Base-by-base conservation (phyloP, 805 yeast genomes). In the Lipomyces sp. region DNA sequence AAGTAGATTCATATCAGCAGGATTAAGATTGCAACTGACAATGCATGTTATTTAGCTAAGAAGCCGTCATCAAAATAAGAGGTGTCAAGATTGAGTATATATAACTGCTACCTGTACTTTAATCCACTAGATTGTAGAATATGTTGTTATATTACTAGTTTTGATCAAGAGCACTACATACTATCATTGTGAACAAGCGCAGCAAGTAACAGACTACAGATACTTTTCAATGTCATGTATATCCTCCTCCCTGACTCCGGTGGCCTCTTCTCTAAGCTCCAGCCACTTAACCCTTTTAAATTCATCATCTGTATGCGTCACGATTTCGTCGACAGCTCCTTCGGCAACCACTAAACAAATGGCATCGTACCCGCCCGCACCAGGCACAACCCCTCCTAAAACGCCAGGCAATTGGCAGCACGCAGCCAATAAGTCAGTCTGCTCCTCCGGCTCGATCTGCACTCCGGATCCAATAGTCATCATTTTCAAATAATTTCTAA, bases 331-430 rank as follows among this genome's bases (percentile, higher is more conserved):
- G 29, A 64, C 69, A 7, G 65, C 53, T 5, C 53, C 61, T 29
- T 70, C 70, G 1, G 84, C 81, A 2, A 89, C 88, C 34, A 95
- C 77, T 34, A 94, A 73, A 64, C 96, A 85, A 24, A 95, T 85
- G 0, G 99, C 99, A 80, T 95, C 99, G 75, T 87, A 90, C 0
- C 99, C 99, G 34, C 99, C 99, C 0, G 99, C 99, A 1, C 99
- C 99, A 0, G 99, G 99, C 2, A 95, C 97, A 42, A 95, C 93
- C n/a, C 97, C 98, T 0, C 97, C 96, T 24, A 94, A 72, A 37
- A 92, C 95, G 15, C 99, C 99, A 0, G 80, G 80, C 29, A 90
- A 74, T 6, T 77, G 71, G 53, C 82, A 76, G 65, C 90, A 86
- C 18, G 80, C 76, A 73, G 94, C 86, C 6, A 95, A 78, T 4